A percentile compares a stretch with the other conserved stretches of the same genome.
These are phyloP conservation scores for Populus ilicifolia DNA, from an alignment of 345 rosid genomes.

Conservation along the genomic window DNA sequence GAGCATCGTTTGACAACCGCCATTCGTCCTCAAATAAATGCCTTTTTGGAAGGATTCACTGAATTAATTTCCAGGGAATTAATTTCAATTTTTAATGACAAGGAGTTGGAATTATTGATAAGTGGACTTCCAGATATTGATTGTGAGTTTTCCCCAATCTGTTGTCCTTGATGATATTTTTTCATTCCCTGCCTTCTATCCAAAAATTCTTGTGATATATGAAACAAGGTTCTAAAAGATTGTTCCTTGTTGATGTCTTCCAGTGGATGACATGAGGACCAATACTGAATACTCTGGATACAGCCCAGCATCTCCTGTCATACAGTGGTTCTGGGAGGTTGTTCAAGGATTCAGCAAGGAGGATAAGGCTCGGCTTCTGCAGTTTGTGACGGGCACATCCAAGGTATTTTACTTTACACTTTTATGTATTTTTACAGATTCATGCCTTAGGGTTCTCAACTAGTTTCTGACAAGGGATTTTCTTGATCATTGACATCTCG, in stretches of 20 bases:
- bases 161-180: constrained; percentile 2
- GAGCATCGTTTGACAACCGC: constrained; percentile 95
- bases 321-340: constrained; percentile 99
- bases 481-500: no score
- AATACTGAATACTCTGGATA: constrained; percentile 92
- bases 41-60: constrained; percentile 81
- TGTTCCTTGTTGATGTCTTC: constrained; percentile 9
- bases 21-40: constrained; percentile 94
- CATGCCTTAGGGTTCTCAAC: neutral
- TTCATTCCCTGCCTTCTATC: neutral
- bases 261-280: constrained; percentile 93
- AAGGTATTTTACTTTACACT: constrained; percentile 43
- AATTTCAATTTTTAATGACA: constrained; percentile 85
- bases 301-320: constrained; percentile 82
- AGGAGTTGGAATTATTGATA: constrained; percentile 85
- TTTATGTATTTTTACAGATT: neutral
- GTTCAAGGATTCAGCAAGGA: constrained; percentile 95
- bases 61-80: constrained; percentile 75
- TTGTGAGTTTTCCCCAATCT: constrained; percentile 44
- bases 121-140: constrained; percentile 98
- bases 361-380: constrained; percentile 90
- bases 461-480: no score
- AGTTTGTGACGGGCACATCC: constrained; percentile 96
- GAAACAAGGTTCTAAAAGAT: constrained; percentile 5
- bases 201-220: neutral